These are phyloP conservation scores for Apiotrichum mycotoxinovorans DNA, from an alignment of 1,284 basidiomycete genomes.

Conservation along the genomic window DNA sequence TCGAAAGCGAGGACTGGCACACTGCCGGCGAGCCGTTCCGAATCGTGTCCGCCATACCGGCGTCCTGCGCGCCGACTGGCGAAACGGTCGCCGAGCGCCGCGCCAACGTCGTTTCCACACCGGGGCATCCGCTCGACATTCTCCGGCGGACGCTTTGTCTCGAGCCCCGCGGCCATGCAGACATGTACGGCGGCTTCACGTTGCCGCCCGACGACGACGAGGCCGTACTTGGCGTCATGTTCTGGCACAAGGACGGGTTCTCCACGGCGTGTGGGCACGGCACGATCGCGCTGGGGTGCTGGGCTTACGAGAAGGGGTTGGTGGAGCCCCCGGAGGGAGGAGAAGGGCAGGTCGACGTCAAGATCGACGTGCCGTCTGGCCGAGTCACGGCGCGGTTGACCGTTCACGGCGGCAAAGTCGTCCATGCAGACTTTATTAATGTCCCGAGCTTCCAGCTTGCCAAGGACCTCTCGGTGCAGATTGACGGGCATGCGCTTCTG, in stretches of 20 bases:
- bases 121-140: slow-evolving; percentile 19
- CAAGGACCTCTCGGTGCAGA: slow-evolving; percentile 1
- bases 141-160: slow-evolving; percentile 22
- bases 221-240: slow-evolving; percentile 54
- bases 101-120: slow-evolving; percentile 2
- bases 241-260: slow-evolving; percentile 56
- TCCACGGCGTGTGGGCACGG: slow-evolving; percentile 56
- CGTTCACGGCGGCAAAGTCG: slow-evolving; percentile 6
- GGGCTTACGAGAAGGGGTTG: slow-evolving; percentile 44
- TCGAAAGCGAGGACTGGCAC: slow-evolving; percentile 26
- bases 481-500: slow-evolving; percentile 14
- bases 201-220: slow-evolving; percentile 42
- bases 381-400: slow-evolving; percentile 9
- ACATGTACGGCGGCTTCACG: slow-evolving; percentile 56
- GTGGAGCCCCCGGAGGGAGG: slow-evolving; percentile 8
- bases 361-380: slow-evolving; percentile 21
- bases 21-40: slow-evolving; percentile 30
- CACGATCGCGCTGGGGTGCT: slow-evolving; percentile 54
- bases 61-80: slow-evolving; percentile 1
- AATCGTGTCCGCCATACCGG: slow-evolving; percentile 19
- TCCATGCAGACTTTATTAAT: slow-evolving; percentile 21
- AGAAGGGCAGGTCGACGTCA: slow-evolving; percentile 8
- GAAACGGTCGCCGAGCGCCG: slow-evolving; percentile 13
- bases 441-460: slow-evolving; percentile 14
- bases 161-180: slow-evolving; percentile 53